Evolutionary conservation across 495 filamentous ascomycete genomes (phyloP).

Genomic region (Penicillium waksmanii): DNA sequence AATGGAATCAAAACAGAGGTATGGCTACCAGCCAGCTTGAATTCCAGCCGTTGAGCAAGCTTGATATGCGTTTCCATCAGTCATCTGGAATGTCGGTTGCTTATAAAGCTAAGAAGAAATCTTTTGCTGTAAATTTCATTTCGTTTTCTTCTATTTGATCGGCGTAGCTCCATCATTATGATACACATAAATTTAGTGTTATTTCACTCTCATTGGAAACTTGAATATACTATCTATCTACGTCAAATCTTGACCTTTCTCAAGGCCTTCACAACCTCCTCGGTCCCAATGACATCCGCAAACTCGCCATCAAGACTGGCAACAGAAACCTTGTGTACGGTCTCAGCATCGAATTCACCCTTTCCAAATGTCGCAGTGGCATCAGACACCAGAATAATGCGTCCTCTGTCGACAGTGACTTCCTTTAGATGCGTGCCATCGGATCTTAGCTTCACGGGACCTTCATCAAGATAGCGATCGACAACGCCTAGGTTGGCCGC

Average conservation of each 20-base stretch:
- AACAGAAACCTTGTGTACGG: slow-evolving; percentile 48
- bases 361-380: slow-evolving; percentile 53
- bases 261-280: slow-evolving; percentile 40
- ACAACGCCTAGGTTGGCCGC: slow-evolving; percentile 52
- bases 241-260: background rate
- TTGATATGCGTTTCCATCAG: too few species aligned
- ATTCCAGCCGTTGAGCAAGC: too few species aligned
- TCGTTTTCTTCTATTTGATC: too few species aligned
- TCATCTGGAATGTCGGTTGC: too few species aligned
- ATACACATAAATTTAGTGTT: too few species aligned
- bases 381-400: slow-evolving; percentile 51
- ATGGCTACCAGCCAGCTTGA: too few species aligned
- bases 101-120: too few species aligned
- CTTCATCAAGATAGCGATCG: slow-evolving; percentile 28
- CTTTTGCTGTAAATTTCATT: too few species aligned
- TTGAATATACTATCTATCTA: too few species aligned
- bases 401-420: slow-evolving; percentile 36
- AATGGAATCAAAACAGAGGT: too few species aligned
- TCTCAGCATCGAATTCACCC: slow-evolving; percentile 49
- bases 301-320: slow-evolving; percentile 55
- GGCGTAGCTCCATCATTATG: too few species aligned
- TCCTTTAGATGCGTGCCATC: slow-evolving; percentile 31
- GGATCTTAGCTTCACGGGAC: slow-evolving; percentile 16
- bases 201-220: too few species aligned
- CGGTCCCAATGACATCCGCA: slow-evolving; percentile 43